Evolutionary conservation across 2,329 filamentous ascomycete genomes (phyloP), one percentile per base, ranked within the genome.

Genomic region (Phyllosticta capitalensis): DNA sequence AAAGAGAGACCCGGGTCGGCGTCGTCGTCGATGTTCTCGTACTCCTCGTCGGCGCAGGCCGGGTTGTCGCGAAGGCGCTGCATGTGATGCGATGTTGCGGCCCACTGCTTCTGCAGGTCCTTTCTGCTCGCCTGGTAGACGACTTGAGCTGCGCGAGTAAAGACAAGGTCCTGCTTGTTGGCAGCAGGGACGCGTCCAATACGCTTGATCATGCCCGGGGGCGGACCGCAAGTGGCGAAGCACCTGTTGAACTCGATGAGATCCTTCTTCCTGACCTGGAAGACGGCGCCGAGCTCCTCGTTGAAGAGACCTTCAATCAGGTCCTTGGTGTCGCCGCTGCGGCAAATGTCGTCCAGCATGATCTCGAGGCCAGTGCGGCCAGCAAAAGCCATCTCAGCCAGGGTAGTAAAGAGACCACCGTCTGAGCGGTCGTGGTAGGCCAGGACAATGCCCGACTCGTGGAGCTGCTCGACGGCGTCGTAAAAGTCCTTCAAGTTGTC

Each of bases 341-440:
- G 76, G 63, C 78, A 76, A 48, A 91, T 79, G 58, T 82, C 83
- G 69, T 96, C 92, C 60, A 96, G 79, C 79, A 89, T 88, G 61
- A 97, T 79, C 65, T 95, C 89, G 28, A 90, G 82, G 62, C 92
- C 94, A 68, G 89, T 95, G 59, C 92, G 88, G 26, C 94, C 94
- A 30, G 94, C 92, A 71, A 97, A 97, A 84, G 95, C 95, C 94
- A 97, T 97, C 75, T 99, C 94, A 2, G 86, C 89, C 33, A 97
- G 76, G 5, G 92, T 92, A 0, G 92, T 94, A 70, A 97, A 83
- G 9, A 97, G 78, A 68, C 94, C 94, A 72, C 92, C 94, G 71
- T 97, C 92, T 0, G 91, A 96, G 53, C 89, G 83, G 74, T 97
- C 94, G 72, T 97, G 94, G 72, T 97, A 97, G 3, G 92, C 92